A percentile compares a stretch with the other conserved stretches of the same genome.
These are phyloP conservation scores for Leishmania guyanensis DNA, from an alignment of 208 protist genomes.

Conservation along the genomic window DNA sequence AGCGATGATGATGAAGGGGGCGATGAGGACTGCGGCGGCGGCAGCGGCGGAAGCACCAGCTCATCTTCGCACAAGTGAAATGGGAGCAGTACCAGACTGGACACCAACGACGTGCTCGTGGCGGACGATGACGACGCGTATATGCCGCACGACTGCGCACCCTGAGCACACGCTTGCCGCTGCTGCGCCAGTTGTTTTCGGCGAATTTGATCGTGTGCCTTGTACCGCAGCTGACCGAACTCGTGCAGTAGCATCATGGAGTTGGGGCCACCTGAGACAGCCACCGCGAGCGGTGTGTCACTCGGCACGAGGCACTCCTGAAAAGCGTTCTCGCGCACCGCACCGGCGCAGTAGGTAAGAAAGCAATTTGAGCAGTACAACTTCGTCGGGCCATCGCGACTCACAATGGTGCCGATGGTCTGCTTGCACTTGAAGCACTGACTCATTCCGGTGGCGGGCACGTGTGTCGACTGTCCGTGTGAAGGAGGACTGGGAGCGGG, in stretches of 20 bases:
- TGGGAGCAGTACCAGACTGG: slow-evolving; percentile 44
- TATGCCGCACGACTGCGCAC: background rate
- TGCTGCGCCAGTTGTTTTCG: background rate
- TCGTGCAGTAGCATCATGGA: slow-evolving; percentile 78
- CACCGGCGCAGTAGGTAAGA: slow-evolving; percentile 53
- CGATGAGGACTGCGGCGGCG: slow-evolving; percentile 1
- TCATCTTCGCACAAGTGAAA: slow-evolving; percentile 76
- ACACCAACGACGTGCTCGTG: slow-evolving; percentile 8
- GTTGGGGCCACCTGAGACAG: slow-evolving; percentile 67
- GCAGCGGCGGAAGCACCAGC: slow-evolving; percentile 44
- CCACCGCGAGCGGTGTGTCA: slow-evolving; percentile 68
- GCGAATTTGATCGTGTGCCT: background rate
- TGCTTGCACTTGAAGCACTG: slow-evolving; percentile 82
- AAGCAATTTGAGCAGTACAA: slow-evolving; percentile 83
- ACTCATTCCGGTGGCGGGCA: slow-evolving; percentile 6
- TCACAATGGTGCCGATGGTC: slow-evolving; percentile 42
- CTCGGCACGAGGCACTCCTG: slow-evolving; percentile 58
- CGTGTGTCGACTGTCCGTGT: background rate
- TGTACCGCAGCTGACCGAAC: slow-evolving; percentile 50
- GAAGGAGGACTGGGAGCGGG: background rate
- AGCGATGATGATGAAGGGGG: background rate
- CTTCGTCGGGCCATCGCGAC: slow-evolving; percentile 66
- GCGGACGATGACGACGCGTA: background rate
- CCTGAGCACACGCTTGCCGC: background rate
- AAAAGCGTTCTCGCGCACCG: slow-evolving; percentile 58